These are phyloP conservation scores for Musa balbisiana DNA, from an alignment of 202 grass and related monocot genomes.

Conservation along the genomic window DNA sequence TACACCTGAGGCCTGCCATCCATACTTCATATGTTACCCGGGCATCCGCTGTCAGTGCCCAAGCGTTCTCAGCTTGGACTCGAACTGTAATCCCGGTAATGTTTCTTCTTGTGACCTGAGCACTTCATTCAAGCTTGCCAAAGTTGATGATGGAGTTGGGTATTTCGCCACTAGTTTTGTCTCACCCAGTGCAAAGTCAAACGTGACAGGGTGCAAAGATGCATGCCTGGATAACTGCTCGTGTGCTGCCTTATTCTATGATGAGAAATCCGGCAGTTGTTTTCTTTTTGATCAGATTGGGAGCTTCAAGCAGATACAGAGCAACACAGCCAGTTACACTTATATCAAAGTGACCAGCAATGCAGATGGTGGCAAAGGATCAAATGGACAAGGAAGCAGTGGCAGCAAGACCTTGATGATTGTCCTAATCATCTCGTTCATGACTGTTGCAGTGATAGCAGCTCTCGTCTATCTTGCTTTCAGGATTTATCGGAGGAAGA, in stretches of 20 bases:
- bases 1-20: slow-evolving; percentile 51
- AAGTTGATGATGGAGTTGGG: slow-evolving; percentile 47
- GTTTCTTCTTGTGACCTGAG: slow-evolving; percentile 40
- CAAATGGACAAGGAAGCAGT: slow-evolving; percentile 28
- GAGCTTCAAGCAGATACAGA: slow-evolving; percentile 46
- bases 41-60: slow-evolving; percentile 72
- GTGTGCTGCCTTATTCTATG: slow-evolving; percentile 62
- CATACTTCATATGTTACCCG: slow-evolving; percentile 57
- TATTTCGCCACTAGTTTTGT: slow-evolving; percentile 66
- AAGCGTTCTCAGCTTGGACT: slow-evolving; percentile 31
- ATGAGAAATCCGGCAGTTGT: slow-evolving; percentile 45
- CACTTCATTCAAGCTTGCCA: slow-evolving; percentile 8
- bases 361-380: slow-evolving; percentile 16
- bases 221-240: slow-evolving; percentile 68
- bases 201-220: slow-evolving; percentile 62
- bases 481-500: slow-evolving; percentile 42
- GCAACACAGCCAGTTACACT: slow-evolving; percentile 22
- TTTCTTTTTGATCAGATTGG: slow-evolving; percentile 76
- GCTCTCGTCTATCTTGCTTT: slow-evolving; percentile 49
- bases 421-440: slow-evolving; percentile 46
- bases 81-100: slow-evolving; percentile 50
- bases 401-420: slow-evolving; percentile 29
- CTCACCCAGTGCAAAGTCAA: slow-evolving; percentile 34
- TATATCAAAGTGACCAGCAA: slow-evolving; percentile 58
- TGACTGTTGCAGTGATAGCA: slow-evolving; percentile 46